These are phyloP conservation scores for Penicillium digitatum DNA, from an alignment of 2,329 filamentous ascomycete genomes.

Conservation along the genomic window DNA sequence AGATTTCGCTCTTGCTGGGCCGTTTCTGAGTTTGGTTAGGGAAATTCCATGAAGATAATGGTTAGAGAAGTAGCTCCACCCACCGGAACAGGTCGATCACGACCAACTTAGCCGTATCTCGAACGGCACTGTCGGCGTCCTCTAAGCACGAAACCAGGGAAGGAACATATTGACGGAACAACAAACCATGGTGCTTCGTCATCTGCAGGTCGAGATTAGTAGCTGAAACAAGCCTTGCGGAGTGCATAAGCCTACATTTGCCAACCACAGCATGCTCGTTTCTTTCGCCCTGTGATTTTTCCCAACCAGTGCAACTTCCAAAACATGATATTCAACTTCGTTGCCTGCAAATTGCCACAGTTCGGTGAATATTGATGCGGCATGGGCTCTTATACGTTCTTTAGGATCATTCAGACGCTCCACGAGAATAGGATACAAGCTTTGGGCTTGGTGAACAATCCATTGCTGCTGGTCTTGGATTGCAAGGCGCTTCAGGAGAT, in stretches of 20 bases:
- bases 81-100: constrained; percentile 86
- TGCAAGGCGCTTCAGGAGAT: constrained; percentile 78
- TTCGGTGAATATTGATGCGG: constrained; percentile 71
- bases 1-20: constrained; percentile 76
- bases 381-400: constrained; percentile 74
- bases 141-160: constrained; percentile 80
- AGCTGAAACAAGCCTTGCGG: not conserved
- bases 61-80: constrained; percentile 25
- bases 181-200: constrained; percentile 72
- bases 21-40: constrained; percentile 52
- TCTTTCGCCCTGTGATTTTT: constrained; percentile 84
- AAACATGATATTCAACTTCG: constrained; percentile 76
- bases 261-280: constrained; percentile 76
- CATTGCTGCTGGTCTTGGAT: constrained; percentile 77
- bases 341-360: constrained; percentile 65
- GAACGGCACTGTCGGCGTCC: constrained; percentile 81
- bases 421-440: constrained; percentile 69
- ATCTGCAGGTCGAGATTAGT: constrained; percentile 52
- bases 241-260: constrained; percentile 55
- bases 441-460: constrained; percentile 63
- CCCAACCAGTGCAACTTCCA: constrained; percentile 71
- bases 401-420: constrained; percentile 86
- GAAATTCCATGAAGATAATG: not conserved
- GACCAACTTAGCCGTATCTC: constrained; percentile 75
- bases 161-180: constrained; percentile 79